Conservation (phyloP, 805 yeast species). For the Blastobotrys chiropterorum region DNA sequence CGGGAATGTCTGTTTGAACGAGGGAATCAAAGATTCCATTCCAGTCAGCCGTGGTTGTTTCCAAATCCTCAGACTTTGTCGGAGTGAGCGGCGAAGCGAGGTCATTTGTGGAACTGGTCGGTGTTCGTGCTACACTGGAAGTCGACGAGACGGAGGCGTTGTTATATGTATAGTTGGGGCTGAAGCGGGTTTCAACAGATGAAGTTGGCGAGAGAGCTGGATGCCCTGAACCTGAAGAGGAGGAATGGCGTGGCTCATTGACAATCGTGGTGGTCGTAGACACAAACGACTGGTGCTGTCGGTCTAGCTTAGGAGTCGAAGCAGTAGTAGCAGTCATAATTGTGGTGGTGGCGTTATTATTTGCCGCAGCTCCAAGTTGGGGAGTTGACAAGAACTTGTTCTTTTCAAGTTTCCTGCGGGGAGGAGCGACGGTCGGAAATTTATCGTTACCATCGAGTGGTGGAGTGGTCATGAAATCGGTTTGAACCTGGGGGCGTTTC, state of each 20-base stretch:
- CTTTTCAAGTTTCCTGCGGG: neutral
- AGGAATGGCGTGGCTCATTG: neutral
- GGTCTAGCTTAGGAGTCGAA: neutral
- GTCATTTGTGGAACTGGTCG: neutral
- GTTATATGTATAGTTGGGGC: neutral
- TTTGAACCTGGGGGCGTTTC: too few relatives aligned
- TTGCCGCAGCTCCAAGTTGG: too few relatives aligned
- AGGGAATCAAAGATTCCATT: slow-evolving; percentile 9
- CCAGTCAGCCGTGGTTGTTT: slow-evolving; percentile 6
- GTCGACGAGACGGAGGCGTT: neutral
- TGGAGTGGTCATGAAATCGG: neutral
- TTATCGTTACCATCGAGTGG: neutral
- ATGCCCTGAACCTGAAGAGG: neutral
- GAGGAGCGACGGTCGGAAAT: neutral
- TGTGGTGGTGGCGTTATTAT: too few relatives aligned
- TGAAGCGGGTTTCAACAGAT: neutral
- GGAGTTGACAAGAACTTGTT: neutral
- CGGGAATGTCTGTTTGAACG: neutral
- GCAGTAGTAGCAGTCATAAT: too few relatives aligned
- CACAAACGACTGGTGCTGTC: neutral
- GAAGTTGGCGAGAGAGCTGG: neutral
- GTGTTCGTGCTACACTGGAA: neutral
- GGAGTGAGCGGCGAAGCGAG: neutral
- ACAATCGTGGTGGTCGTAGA: neutral
- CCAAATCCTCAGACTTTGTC: slow-evolving; percentile 3